Evolutionary conservation across 2,329 filamentous ascomycete genomes (phyloP), one percentile per base, ranked within the genome.

Genomic region (Westerdykella aurantiaca): DNA sequence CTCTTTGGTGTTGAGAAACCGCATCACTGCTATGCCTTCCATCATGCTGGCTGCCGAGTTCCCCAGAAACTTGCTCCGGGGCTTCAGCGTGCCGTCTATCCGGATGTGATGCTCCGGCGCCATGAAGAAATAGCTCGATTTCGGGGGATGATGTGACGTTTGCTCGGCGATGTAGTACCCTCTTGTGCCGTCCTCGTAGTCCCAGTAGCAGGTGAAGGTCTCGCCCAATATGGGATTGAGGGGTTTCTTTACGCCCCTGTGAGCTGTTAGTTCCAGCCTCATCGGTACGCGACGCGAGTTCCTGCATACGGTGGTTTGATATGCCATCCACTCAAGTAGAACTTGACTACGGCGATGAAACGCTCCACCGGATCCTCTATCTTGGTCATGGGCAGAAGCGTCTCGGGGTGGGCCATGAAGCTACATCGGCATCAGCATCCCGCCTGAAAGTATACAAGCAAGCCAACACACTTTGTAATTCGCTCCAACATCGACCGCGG

Each of bases 401-500:
- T 94, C 70, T 98, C 93, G 34, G 93, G 93, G 66, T 98, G 93
- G 58, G 91, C 94, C 93, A 98, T 98, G 77, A 98, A 98, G 75
- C 90, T 96, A 64, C 47, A 29, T 6, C 37, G 41, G 31, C 23
- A 57, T 66, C 41, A 58, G 51, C 44, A 45, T 39, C 29, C 17
- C 33, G 33, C 7, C 33, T 7, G 12, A 14, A 35, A 13, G 9
- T 6, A 18, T 35, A 11, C n/a, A 35, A 2, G 10, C 7, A 14
- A 35, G 12, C 35, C 18, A 34, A 73, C 82, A 55, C 74, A 95
- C 90, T 98, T 98, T 61, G 93, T 98, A 67, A 98, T 98, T 58
- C 93, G 82, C 72, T 98, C 93, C 58, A 98, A 75, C 93, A 98
- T 98, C 58, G 90, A 96, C 62, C 90, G 83, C 18, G 93, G 93